Percentiles rank a stretch among this genome's conserved stretches.
Evolutionary conservation across 2,329 filamentous ascomycete genomes (phyloP).

Genomic region (Ceratocystis lukuohia): DNA sequence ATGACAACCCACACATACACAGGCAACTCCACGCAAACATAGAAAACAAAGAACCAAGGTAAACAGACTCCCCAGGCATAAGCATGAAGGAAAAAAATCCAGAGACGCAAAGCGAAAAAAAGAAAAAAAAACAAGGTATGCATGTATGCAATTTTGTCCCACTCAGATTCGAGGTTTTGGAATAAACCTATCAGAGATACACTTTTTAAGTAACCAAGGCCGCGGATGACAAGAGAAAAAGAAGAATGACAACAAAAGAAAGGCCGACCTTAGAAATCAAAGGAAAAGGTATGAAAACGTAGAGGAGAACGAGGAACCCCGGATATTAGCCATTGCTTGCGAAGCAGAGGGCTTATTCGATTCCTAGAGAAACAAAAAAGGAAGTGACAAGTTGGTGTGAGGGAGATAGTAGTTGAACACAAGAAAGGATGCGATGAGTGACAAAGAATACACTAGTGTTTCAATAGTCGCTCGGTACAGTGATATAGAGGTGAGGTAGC

Average conservation of each 20-base stretch:
- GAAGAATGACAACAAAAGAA: background rate
- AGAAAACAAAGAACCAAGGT: background rate
- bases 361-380: background rate
- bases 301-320: background rate
- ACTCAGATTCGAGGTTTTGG: background rate
- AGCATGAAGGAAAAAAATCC: background rate
- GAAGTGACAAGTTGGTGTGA: background rate
- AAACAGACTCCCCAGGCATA: background rate
- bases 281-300: background rate
- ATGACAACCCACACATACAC: slow-evolving; percentile 1
- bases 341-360: background rate
- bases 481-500: background rate
- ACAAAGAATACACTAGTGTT: background rate
- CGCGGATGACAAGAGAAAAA: background rate
- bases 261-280: background rate
- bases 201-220: background rate
- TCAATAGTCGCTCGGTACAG: background rate
- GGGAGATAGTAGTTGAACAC: background rate
- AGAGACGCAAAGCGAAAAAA: slow-evolving; percentile 5
- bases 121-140: background rate
- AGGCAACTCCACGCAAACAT: slow-evolving; percentile 8
- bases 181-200: background rate
- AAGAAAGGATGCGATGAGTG: background rate
- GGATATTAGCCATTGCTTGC: background rate
- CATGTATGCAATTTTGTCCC: background rate